phyloP scores from a whole-genome alignment of 495 filamentous ascomycete species.

The Margaritispora aquatica region DNA sequence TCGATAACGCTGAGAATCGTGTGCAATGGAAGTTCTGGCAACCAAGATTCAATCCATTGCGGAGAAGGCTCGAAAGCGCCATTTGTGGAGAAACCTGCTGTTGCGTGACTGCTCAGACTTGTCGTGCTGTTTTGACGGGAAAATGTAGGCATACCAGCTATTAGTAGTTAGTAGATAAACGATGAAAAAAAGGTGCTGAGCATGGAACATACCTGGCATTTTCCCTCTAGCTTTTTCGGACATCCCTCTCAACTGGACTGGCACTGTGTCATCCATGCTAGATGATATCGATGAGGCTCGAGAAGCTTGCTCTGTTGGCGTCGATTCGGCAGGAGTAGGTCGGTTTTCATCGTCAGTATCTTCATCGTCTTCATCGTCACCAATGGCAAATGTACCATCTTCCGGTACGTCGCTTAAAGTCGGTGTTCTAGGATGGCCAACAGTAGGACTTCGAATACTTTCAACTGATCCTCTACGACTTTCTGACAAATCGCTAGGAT shows the following conservation, averaged over 20 bases:
- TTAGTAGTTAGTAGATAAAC: conserved; percentile 1
- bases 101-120: conserved; percentile 65
- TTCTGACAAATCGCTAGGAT: conserved; percentile 37
- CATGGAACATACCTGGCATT: conserved; percentile 52
- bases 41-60: conserved; percentile 86
- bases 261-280: conserved; percentile 71
- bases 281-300: conserved; percentile 67
- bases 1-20: conserved; percentile 78
- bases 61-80: conserved; percentile 72
- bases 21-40: conserved; percentile 85
- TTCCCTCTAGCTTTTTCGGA: conserved; percentile 97
- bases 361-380: conserved; percentile 62
- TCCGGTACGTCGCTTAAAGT: conserved; percentile 75
- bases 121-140: conserved; percentile 90
- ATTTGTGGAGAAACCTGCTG: conserved; percentile 39
- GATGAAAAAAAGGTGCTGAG: neutral
- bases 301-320: conserved; percentile 64
- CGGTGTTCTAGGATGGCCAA: conserved; percentile 46
- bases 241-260: conserved; percentile 90
- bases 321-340: conserved; percentile 60
- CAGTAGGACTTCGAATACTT: conserved; percentile 60
- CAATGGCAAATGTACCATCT: conserved; percentile 80
- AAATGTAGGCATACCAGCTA: conserved; percentile 68
- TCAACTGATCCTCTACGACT: conserved; percentile 59
- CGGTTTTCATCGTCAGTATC: conserved; percentile 63